These are phyloP conservation scores for Elsinoe fawcettii DNA, from an alignment of 2,329 filamentous ascomycete species.

Conservation along the genomic window DNA sequence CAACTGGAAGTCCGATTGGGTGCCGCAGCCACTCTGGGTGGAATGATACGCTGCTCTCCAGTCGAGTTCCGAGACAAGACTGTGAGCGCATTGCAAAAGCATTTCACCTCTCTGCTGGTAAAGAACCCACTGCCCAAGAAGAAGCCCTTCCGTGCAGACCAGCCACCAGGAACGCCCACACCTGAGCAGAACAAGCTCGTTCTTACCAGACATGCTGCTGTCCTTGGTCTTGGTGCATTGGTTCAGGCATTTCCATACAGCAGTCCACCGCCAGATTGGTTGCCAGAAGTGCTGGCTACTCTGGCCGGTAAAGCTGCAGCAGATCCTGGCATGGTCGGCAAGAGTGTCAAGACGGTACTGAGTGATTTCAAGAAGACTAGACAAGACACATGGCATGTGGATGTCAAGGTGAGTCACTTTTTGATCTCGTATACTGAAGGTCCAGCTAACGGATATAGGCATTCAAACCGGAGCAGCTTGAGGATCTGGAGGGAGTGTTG, in stretches of 20 bases:
- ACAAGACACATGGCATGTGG: conserved; percentile 96
- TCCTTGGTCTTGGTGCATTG: conserved; percentile 80
- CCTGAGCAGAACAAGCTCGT: conserved; percentile 68
- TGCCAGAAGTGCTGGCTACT: conserved; percentile 83
- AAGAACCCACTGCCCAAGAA: conserved; percentile 80
- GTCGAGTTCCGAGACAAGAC: conserved; percentile 68
- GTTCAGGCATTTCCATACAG: conserved; percentile 95
- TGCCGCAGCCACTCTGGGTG: conserved; percentile 84
- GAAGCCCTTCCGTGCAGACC: conserved; percentile 22
- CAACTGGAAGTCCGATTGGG: conserved; percentile 92
- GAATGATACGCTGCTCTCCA: conserved; percentile 96
- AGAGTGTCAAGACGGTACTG: conserved; percentile 87
- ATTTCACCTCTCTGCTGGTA: conserved; percentile 70
- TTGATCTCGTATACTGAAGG: background rate
- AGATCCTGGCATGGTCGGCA: conserved; percentile 86
- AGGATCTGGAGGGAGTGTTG: conserved; percentile 89
- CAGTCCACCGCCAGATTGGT: conserved; percentile 84
- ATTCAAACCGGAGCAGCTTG: conserved; percentile 85
- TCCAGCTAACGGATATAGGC: conserved; percentile 39
- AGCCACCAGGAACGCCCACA: conserved; percentile 56
- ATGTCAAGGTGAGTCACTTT: conserved; percentile 71
- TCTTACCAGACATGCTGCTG: conserved; percentile 77
- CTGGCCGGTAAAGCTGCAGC: conserved; percentile 77
- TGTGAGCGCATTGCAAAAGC: conserved; percentile 64
- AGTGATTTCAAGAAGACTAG: conserved; percentile 99